phyloP scores from a whole-genome alignment of 2,329 filamentous ascomycete species.

The Claviceps capensis region DNA sequence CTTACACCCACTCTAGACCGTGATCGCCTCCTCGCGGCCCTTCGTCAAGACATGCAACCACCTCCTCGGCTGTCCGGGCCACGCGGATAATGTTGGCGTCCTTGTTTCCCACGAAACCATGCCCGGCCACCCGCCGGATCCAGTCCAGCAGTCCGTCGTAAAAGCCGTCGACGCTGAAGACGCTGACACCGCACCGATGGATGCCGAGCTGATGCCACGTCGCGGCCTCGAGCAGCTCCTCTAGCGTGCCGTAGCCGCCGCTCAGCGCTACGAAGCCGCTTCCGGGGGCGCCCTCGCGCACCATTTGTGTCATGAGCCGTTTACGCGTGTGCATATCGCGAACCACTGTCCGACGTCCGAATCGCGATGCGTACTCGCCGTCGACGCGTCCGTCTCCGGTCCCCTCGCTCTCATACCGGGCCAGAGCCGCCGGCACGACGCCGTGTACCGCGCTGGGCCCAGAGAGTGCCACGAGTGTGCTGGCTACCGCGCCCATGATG shows the following conservation, averaged over 20 bases:
- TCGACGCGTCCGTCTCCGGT: conserved; percentile 23
- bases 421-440: conserved; percentile 74
- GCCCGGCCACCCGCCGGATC: conserved; percentile 58
- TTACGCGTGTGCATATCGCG: conserved; percentile 93
- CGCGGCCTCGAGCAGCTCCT: conserved; percentile 79
- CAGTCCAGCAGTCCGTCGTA: conserved; percentile 75
- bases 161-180: conserved; percentile 78
- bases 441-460: conserved; percentile 76
- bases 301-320: conserved; percentile 76
- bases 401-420: conserved; percentile 59
- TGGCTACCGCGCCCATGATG: conserved; percentile 85
- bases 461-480: conserved; percentile 66
- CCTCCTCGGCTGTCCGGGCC: not conserved
- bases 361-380: conserved; percentile 38
- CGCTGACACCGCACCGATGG: conserved; percentile 60
- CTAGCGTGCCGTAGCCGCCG: conserved; percentile 84
- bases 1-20: not conserved
- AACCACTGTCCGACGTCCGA: conserved; percentile 75
- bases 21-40: not conserved
- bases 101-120: conserved; percentile 52
- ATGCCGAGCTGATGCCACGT: conserved; percentile 96
- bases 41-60: not conserved
- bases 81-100: not conserved
- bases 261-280: conserved; percentile 80
- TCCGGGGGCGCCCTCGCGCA: conserved; percentile 67